These are phyloP conservation scores for Globisporangium solare DNA, from an alignment of 352 stramenopile species.

Conservation along the genomic window DNA sequence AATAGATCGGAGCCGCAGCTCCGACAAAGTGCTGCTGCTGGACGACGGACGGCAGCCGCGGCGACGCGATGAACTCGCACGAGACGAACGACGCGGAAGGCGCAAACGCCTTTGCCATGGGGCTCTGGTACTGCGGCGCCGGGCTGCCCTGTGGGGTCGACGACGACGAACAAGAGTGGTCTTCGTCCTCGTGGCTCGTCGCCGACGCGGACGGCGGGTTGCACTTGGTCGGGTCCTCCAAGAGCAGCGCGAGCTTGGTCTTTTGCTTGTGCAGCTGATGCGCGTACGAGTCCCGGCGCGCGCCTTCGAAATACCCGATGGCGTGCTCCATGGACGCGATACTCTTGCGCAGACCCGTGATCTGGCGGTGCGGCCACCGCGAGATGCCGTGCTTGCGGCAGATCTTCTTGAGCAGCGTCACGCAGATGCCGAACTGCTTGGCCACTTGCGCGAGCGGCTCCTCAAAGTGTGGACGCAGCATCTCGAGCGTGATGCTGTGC, in stretches of 20 bases:
- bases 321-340: constrained; percentile 84
- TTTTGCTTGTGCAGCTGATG: constrained; percentile 71
- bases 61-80: constrained; percentile 2
- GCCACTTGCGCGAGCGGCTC: constrained; percentile 76
- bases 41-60: not conserved
- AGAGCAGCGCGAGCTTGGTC: constrained; percentile 58
- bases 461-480: constrained; percentile 81
- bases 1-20: constrained; percentile 1
- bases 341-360: constrained; percentile 84
- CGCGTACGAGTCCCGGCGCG: constrained; percentile 62
- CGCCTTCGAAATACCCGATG: constrained; percentile 72
- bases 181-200: constrained; percentile 9
- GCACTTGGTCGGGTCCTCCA: constrained; percentile 57
- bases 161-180: not conserved
- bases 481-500: constrained; percentile 76
- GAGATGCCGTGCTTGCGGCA: constrained; percentile 75
- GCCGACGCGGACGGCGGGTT: constrained; percentile 20
- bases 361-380: constrained; percentile 81
- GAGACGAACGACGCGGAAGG: too few species aligned
- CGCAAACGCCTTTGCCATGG: not conserved
- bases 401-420: constrained; percentile 85
- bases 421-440: constrained; percentile 73
- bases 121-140: not conserved
- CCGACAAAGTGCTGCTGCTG: not conserved
- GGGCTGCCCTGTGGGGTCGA: constrained; percentile 6